These are phyloP conservation scores for Thinopyrum elongatum DNA, from an alignment of 176 grass and related monocot species.

Conservation along the genomic window DNA sequence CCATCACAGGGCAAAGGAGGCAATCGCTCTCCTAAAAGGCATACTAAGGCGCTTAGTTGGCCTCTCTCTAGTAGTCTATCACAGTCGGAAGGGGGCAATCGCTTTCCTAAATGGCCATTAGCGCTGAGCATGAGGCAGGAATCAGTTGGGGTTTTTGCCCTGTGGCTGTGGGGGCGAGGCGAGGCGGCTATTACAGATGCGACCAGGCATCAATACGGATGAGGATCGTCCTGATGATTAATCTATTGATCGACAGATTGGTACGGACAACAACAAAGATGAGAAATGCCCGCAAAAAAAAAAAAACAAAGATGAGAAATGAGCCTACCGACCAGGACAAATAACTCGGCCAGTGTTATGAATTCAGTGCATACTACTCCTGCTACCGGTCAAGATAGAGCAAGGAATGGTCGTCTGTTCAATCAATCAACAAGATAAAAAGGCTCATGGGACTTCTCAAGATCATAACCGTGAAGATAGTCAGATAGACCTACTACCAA, in stretches of 20 bases:
- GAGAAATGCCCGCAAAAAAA: no score
- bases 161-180: background rate
- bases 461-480: no score
- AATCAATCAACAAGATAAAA: no score
- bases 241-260: background rate
- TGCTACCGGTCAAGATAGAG: no score
- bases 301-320: background rate
- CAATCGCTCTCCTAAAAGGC: conserved; percentile 8
- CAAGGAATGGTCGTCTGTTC: background rate
- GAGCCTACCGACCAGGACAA: background rate
- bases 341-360: no score
- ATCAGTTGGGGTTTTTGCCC: background rate
- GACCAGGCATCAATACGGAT: background rate
- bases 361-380: background rate
- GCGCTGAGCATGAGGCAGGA: background rate
- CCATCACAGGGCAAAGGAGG: background rate
- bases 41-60: background rate
- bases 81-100: conserved; percentile 16
- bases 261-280: background rate
- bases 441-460: no score
- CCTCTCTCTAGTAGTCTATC: background rate
- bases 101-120: conserved; percentile 19
- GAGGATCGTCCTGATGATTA: background rate
- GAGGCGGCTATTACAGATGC: conserved; percentile 1
- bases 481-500: no score